Evolutionary conservation across 1,139 yeast species (phyloP).

Genomic region (Eremothecium cymbalariae): DNA sequence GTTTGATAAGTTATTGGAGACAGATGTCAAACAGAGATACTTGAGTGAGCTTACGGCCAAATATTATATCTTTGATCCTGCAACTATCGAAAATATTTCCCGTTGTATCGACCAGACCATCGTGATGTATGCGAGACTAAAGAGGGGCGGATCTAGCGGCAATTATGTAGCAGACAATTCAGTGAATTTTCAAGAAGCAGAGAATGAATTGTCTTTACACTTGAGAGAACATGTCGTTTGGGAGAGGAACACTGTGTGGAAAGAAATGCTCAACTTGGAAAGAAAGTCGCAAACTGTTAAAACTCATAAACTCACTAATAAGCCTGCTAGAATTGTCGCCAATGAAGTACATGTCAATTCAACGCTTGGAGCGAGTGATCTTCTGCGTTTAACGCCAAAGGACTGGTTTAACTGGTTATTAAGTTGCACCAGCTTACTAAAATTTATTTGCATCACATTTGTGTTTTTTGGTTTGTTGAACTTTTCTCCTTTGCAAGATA

Average conservation of each 20-base stretch:
- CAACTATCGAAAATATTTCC: constrained; percentile 41
- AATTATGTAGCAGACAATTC: constrained; percentile 7
- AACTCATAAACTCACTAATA: constrained; percentile 33
- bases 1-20: constrained; percentile 73
- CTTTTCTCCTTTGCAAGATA: constrained; percentile 53
- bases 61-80: constrained; percentile 41
- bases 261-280: constrained; percentile 87
- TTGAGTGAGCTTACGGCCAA: constrained; percentile 35
- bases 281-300: constrained; percentile 55
- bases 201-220: constrained; percentile 62
- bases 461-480: constrained; percentile 44
- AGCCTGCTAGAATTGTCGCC: too few species aligned
- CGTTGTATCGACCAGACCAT: constrained; percentile 35
- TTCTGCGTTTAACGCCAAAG: too few species aligned
- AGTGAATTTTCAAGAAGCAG: constrained; percentile 38
- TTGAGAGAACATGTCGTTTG: constrained; percentile 88
- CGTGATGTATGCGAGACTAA: constrained; percentile 40
- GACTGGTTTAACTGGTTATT: constrained; percentile 14
- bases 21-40: constrained; percentile 48
- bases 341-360: too few species aligned
- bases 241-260: constrained; percentile 97
- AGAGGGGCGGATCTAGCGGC: constrained; percentile 9
- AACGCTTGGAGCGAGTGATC: too few species aligned
- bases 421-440: constrained; percentile 29
- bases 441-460: constrained; percentile 39